A percentile compares a stretch with the other conserved stretches of the same genome.
These are phyloP conservation scores for Cystobasidium pallidum DNA, from an alignment of 1,284 basidiomycete species.

Conservation along the genomic window DNA sequence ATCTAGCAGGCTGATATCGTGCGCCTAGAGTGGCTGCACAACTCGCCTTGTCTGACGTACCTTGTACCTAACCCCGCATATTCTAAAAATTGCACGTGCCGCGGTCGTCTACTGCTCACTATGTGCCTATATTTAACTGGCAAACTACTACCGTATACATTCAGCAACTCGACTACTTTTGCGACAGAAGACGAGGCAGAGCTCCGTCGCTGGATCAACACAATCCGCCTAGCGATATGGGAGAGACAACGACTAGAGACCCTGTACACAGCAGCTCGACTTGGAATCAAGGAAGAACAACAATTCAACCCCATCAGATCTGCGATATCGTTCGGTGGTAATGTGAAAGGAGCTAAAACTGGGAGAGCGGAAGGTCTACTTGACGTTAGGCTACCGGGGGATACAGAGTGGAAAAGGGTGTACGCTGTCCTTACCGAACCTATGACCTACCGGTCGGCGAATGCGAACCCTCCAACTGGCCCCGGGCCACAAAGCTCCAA, in stretches of 20 bases:
- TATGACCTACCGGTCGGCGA: conserved; percentile 17
- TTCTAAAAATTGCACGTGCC: conserved; percentile 1
- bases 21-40: background rate
- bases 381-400: conserved; percentile 84
- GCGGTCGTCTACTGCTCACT: background rate
- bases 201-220: conserved; percentile 86
- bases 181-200: conserved; percentile 29
- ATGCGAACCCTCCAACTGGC: background rate
- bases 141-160: background rate
- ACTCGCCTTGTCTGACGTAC: conserved; percentile 13
- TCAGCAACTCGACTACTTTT: conserved; percentile 37
- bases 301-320: conserved; percentile 44
- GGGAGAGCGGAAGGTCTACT: conserved; percentile 88
- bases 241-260: conserved; percentile 94
- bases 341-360: conserved; percentile 49
- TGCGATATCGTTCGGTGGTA: conserved; percentile 33
- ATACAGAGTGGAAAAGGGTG: conserved; percentile 91
- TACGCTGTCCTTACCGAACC: conserved; percentile 73
- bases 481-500: conserved; percentile 1
- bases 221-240: conserved; percentile 88
- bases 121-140: background rate
- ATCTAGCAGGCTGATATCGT: background rate
- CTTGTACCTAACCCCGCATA: conserved; percentile 2
- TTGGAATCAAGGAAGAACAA: conserved; percentile 74
- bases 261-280: conserved; percentile 93